phyloP scores from a whole-genome alignment of 2,329 filamentous ascomycete genomes.

The Calonectria montana region DNA sequence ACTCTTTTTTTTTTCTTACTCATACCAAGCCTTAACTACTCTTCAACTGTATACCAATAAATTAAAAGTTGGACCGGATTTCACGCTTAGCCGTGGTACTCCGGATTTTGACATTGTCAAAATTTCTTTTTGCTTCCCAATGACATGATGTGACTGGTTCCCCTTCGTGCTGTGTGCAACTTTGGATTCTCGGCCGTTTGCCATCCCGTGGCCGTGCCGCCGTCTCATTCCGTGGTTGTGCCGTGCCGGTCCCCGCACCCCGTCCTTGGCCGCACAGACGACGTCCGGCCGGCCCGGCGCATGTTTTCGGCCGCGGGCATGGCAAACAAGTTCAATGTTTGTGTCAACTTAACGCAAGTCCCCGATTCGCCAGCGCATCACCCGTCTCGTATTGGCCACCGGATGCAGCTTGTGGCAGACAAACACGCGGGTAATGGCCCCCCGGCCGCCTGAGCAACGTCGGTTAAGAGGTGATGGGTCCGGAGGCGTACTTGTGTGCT shows the following conservation, averaged over 20 bases:
- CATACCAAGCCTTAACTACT: background rate
- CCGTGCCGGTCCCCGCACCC: no score
- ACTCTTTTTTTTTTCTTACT: background rate
- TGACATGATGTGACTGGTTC: background rate
- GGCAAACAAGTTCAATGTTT: background rate
- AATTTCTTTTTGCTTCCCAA: background rate
- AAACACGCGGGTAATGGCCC: background rate
- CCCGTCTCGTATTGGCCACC: background rate
- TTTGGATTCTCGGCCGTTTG: background rate
- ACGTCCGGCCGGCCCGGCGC: background rate
- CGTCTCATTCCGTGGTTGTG: no score
- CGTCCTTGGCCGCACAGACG: background rate
- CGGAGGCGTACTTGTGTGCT: background rate
- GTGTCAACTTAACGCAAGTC: background rate
- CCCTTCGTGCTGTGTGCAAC: background rate
- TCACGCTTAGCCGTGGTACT: background rate
- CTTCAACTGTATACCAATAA: slow-evolving; percentile 15
- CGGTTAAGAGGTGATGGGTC: background rate
- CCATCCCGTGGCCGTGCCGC: no score
- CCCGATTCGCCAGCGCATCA: background rate
- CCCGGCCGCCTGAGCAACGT: background rate
- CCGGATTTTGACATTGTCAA: background rate
- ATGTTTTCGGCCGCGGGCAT: background rate
- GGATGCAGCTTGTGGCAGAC: background rate
- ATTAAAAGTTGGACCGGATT: slow-evolving; percentile 1